phyloP scores from a whole-genome alignment of 2,329 filamentous ascomycete genomes.

The Falciphora oryzae region DNA sequence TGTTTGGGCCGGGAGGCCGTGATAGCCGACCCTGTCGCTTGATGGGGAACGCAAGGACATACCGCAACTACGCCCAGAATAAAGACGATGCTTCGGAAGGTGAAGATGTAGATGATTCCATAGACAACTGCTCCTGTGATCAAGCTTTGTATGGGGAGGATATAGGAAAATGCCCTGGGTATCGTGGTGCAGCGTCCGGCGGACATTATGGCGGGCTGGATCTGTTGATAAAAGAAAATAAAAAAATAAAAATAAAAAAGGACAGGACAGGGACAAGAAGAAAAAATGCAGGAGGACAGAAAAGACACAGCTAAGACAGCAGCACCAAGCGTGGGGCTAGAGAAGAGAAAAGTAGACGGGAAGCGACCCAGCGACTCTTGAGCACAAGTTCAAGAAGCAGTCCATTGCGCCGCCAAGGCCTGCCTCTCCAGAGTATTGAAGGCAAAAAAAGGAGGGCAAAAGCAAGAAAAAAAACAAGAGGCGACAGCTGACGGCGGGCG shows the following conservation, averaged over 20 bases:
- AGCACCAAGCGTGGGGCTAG: neutral
- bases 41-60: constrained; percentile 8
- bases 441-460: neutral
- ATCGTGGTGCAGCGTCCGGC: constrained; percentile 10
- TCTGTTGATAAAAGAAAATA: neutral
- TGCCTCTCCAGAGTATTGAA: neutral
- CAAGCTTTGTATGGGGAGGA: constrained; percentile 17
- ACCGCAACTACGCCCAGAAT: constrained; percentile 18
- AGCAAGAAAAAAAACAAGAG: neutral
- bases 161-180: constrained; percentile 16
- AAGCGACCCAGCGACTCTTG: neutral
- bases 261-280: neutral
- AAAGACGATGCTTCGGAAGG: constrained; percentile 14
- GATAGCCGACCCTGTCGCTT: neutral
- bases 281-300: neutral
- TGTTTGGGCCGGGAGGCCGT: neutral
- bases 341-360: neutral
- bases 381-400: neutral
- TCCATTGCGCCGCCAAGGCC: neutral
- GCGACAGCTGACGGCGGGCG: neutral
- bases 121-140: constrained; percentile 18
- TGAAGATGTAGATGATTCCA: constrained; percentile 17
- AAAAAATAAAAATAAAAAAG: neutral
- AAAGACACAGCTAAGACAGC: neutral
- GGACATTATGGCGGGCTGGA: neutral